phyloP scores from a whole-genome alignment of 306 rosid genomes.

The Castanea crenata region DNA sequence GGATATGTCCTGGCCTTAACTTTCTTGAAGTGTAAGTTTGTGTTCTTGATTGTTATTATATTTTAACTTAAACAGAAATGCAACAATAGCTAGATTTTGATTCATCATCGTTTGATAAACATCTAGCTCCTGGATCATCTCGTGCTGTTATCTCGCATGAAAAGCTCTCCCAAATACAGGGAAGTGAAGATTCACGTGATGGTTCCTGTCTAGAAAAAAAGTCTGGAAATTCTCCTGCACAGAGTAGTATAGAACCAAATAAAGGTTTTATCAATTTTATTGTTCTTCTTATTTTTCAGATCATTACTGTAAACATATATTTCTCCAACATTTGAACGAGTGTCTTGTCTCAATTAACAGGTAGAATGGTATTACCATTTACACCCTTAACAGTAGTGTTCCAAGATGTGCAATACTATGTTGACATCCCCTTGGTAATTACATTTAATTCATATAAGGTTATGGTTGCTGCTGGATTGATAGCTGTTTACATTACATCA shows the following conservation, averaged over 20 bases:
- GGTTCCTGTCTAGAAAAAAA: not conserved
- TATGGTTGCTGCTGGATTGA: no score
- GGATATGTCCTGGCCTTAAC: slow-evolving; percentile 36
- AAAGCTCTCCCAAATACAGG: slow-evolving; percentile 28
- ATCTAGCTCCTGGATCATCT: slow-evolving; percentile 42
- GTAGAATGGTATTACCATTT: slow-evolving; percentile 39
- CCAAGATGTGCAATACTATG: slow-evolving; percentile 42
- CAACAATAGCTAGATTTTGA: not conserved
- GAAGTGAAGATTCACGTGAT: not conserved
- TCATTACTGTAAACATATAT: no score
- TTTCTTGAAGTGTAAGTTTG: slow-evolving; percentile 39
- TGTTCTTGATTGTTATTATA: not conserved
- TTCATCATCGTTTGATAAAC: not conserved
- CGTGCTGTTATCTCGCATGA: slow-evolving; percentile 35
- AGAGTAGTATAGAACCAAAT: not conserved
- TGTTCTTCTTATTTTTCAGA: no score
- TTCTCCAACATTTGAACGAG: no score
- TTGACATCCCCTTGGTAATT: slow-evolving; percentile 40
- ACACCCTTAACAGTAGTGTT: slow-evolving; percentile 39
- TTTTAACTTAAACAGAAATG: not conserved
- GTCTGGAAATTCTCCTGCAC: not conserved
- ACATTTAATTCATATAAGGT: not conserved
- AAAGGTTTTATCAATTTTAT: slow-evolving; percentile 9
- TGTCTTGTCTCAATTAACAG: slow-evolving; percentile 18
- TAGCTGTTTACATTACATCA: not conserved